phyloP scores from a whole-genome alignment of 352 stramenopile species.

The Globisporangium echinulatum region DNA sequence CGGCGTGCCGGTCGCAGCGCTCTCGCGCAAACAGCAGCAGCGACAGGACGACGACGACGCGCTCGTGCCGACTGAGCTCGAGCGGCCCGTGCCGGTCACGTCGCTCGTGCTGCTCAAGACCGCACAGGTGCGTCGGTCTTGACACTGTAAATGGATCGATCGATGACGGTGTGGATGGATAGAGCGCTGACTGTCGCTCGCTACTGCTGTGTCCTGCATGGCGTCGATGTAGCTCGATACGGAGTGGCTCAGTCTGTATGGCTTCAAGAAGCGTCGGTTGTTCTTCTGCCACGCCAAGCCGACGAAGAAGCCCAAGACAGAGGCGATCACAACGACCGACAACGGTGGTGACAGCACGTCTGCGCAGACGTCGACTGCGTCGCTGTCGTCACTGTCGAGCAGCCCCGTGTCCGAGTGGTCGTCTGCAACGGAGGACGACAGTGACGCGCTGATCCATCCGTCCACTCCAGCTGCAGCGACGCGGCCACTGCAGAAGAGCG shows the following conservation, averaged over 20 bases:
- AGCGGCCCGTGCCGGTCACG: conserved; percentile 52
- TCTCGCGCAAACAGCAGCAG: conserved; percentile 9
- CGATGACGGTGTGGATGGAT: too few species aligned
- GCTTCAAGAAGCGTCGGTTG: conserved; percentile 54
- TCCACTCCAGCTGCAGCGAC: conserved; percentile 7
- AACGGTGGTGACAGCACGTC: background rate
- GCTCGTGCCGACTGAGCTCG: conserved; percentile 41
- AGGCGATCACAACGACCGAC: too few species aligned
- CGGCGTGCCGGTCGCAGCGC: background rate
- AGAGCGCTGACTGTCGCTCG: too few species aligned
- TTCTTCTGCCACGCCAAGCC: conserved; percentile 42
- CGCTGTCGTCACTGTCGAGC: conserved; percentile 10
- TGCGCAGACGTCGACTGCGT: background rate
- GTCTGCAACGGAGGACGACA: conserved; percentile 34
- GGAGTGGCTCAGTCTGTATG: conserved; percentile 57
- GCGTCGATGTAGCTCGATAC: conserved; percentile 34
- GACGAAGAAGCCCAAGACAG: background rate
- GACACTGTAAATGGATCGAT: too few species aligned
- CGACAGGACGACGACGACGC: conserved; percentile 12
- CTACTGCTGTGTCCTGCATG: background rate
- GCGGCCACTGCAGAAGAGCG: conserved; percentile 18
- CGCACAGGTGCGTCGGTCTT: conserved; percentile 21
- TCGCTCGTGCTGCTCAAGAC: conserved; percentile 75
- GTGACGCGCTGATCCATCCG: conserved; percentile 3
- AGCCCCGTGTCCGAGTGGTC: conserved; percentile 53